These are phyloP conservation scores for Phytophthora sp. DNA, from an alignment of 352 stramenopile species.

Conservation along the genomic window DNA sequence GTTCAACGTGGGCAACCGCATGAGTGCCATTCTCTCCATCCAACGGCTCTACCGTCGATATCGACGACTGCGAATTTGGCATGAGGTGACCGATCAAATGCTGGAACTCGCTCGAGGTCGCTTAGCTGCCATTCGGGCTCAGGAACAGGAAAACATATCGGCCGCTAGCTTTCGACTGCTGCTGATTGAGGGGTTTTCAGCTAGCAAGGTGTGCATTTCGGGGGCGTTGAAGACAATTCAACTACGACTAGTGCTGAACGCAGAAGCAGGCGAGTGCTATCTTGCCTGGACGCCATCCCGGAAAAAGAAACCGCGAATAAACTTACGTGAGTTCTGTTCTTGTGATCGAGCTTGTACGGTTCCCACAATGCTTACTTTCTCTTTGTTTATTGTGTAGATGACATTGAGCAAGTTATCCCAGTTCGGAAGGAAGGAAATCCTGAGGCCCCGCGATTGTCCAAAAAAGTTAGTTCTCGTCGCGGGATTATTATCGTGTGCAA, in stretches of 20 bases:
- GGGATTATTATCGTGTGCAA: slow-evolving; percentile 73
- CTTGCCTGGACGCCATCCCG: slow-evolving; percentile 77
- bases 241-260: slow-evolving; percentile 55
- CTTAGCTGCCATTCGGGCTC: slow-evolving; percentile 23
- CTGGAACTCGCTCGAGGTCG: slow-evolving; percentile 46
- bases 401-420: slow-evolving; percentile 62
- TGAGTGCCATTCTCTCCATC: slow-evolving; percentile 24
- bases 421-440: slow-evolving; percentile 61
- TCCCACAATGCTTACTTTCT: neutral
- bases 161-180: slow-evolving; percentile 59
- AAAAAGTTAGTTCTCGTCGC: slow-evolving; percentile 68
- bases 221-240: slow-evolving; percentile 71
- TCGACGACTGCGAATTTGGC: slow-evolving; percentile 47
- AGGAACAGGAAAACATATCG: slow-evolving; percentile 50
- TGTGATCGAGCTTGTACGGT: neutral
- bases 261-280: slow-evolving; percentile 57
- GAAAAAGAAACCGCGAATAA: slow-evolving; percentile 66
- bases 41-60: slow-evolving; percentile 55
- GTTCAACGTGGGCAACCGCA: slow-evolving; percentile 21
- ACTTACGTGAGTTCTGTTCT: slow-evolving; percentile 51
- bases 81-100: slow-evolving; percentile 42
- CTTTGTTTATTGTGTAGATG: slow-evolving; percentile 43
- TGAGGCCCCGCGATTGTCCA: slow-evolving; percentile 50
- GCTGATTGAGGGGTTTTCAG: slow-evolving; percentile 58
- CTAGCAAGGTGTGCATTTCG: slow-evolving; percentile 75